These are phyloP conservation scores for Rhipidocladum racemiflorum DNA, from an alignment of 176 grass and related monocot genomes.

Conservation along the genomic window DNA sequence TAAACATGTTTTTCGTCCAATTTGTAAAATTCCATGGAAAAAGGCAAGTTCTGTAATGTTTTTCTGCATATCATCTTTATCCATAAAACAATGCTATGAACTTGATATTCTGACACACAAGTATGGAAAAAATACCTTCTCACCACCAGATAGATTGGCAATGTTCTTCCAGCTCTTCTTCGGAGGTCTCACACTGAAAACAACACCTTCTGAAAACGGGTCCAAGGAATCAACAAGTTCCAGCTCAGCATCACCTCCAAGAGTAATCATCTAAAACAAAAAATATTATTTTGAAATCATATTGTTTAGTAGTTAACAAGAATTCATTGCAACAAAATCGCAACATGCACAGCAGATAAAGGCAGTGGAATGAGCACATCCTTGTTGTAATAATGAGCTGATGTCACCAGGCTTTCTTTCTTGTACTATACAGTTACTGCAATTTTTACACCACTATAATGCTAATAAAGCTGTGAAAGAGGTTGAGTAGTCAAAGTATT, in stretches of 20 bases:
- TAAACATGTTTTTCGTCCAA: background rate
- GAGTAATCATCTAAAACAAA: slow-evolving; percentile 86
- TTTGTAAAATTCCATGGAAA: background rate
- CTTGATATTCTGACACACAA: background rate
- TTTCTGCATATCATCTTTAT: background rate
- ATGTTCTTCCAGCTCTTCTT: slow-evolving; percentile 99
- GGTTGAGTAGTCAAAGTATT: background rate
- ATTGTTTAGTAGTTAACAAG: background rate
- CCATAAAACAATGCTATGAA: slow-evolving; percentile 10
- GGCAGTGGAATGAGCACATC: background rate
- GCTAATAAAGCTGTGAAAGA: background rate
- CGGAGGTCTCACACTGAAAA: slow-evolving; percentile 96
- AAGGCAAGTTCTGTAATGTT: background rate
- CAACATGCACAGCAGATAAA: background rate
- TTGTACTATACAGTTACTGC: background rate
- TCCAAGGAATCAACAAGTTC: slow-evolving; percentile 98
- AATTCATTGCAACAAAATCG: background rate
- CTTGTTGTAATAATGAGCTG: background rate
- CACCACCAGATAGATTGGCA: slow-evolving; percentile 91
- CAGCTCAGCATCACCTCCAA: slow-evolving; percentile 97
- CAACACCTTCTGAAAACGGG: slow-evolving; percentile 98
- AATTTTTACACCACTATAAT: background rate
- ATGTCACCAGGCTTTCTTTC: background rate
- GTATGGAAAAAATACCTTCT: slow-evolving; percentile 65
- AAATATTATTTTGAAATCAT: slow-evolving; percentile 17